Evolutionary conservation across 805 yeast genomes (phyloP), one percentile per base, ranked within the genome.

Genomic region (Zygotorulaspora florentina): DNA sequence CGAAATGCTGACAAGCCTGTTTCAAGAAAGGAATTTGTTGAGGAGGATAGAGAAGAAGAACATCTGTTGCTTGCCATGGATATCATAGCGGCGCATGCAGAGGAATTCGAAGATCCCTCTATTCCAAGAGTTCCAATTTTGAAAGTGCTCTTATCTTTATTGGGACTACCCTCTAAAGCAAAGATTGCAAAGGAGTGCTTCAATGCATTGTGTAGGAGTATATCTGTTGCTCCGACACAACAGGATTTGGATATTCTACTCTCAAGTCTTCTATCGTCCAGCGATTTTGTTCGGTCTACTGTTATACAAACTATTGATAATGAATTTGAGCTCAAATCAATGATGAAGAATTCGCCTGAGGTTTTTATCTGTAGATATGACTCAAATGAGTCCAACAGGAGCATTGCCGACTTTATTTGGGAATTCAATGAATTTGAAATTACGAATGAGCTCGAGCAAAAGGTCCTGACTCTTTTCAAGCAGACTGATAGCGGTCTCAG

Each of bases 1-100:
- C 75, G 70, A 51, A 78, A 76, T 55, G 70, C 81, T 2, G 72
- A 71, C 37, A 81, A 79, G 57, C 74, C 70, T 2, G 64, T 68
- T 8, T 69, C 74, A 1, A 83, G 81, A 26, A 70, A 82, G 2
- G 95, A 87, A 56, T 85, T 83, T 61, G 76, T 76, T 26, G 91
- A 87, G 45, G 96, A 87, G 62, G 87, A 82, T 54, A 81, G 81
- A n/a, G 89, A 85, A 59, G 96, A 90, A 64, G 97, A 89, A 61
- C 91, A 87, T 56, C 69, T 89, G 40, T 65, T 85, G 40, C 69
- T 91, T 46, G 85, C 91, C 0, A 65, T 90, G 55, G 95, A 87
- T 57, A 80, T 89, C 34, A 71, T 91, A 45, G 72, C 81, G 34
- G 75, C 76, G 2, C 90, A 85, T 57, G 75, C 83, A 17, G 89